Evolutionary conservation across 1,139 yeast species (phyloP), one percentile per base, ranked within the genome.

Genomic region (Pichia sp.): DNA sequence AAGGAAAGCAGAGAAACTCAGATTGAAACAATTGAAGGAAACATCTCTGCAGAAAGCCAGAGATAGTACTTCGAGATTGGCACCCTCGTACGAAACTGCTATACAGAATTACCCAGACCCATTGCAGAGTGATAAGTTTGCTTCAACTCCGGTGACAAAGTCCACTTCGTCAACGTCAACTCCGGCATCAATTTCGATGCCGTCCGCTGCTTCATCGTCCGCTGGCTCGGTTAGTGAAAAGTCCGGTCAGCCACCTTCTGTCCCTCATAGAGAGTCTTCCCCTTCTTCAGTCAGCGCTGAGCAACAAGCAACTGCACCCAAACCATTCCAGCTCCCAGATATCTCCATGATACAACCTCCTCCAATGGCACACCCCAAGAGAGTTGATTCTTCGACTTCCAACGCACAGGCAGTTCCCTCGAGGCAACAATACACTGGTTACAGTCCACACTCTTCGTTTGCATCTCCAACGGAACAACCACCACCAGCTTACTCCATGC

Each of bases 331-430:
- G 12, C 18, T 52, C 23, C 48, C 49, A 15, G 56, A 53, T 29
- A 47, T 47, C 12, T 42, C 53, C 3, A 45, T 46, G 22, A 39
- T 51, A 29, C 52, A 48, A 29, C 55, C 58, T 6, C 56, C 58
- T n/a, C 54, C 56, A 4, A 43, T 47, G 7, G 29, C 42, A 12
- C 37, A 26, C 32, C 12, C 13, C n/a, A 30, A 9, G n/a, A 20
- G 16, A n/a, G 2, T 32, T n/a, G 30, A 23, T 12, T 26, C 38
- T 18, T 10, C 15, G 14, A 19, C 13, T 5, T 24, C 30, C n/a
- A 12, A 6, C n/a, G n/a, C n/a, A n/a, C n/a, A n/a, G n/a, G n/a
- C n/a, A n/a, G n/a, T n/a, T n/a, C n/a, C n/a, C n/a, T n/a, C n/a
- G n/a, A n/a, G n/a, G n/a, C n/a, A n/a, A n/a, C n/a, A n/a, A n/a